Conservation (phyloP, 148 eudicot genomes). For the Rheum nobile region DNA sequence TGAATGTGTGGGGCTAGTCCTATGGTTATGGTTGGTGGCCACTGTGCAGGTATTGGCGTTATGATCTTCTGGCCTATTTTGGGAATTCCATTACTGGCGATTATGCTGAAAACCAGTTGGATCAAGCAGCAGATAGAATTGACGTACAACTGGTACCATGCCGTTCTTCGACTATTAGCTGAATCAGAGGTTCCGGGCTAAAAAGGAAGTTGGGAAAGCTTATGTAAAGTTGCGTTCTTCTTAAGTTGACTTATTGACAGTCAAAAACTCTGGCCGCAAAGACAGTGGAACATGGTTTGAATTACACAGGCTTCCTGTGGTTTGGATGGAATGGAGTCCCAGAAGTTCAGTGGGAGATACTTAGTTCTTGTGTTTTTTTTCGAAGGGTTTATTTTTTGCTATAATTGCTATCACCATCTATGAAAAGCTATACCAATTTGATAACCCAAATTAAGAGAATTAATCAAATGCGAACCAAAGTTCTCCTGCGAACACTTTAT, state of each 20-base stretch:
- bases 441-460: too few species aligned
- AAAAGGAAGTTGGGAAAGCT: not conserved
- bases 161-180: not conserved
- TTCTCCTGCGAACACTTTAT: too few species aligned
- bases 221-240: not conserved
- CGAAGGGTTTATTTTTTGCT: not conserved
- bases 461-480: too few species aligned
- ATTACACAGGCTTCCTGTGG: not conserved
- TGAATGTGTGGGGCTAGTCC: not conserved
- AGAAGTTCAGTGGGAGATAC: not conserved
- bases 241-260: not conserved
- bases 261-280: not conserved
- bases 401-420: not conserved
- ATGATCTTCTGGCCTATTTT: too few species aligned
- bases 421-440: not conserved
- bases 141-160: not conserved
- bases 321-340: not conserved
- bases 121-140: not conserved
- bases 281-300: not conserved
- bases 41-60: too few species aligned
- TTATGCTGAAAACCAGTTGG: not conserved
- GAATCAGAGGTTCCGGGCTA: not conserved
- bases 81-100: not conserved
- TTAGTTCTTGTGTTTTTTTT: not conserved
- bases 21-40: not conserved